phyloP scores from a whole-genome alignment of 345 rosid genomes.

The Eucalyptus caleyi region DNA sequence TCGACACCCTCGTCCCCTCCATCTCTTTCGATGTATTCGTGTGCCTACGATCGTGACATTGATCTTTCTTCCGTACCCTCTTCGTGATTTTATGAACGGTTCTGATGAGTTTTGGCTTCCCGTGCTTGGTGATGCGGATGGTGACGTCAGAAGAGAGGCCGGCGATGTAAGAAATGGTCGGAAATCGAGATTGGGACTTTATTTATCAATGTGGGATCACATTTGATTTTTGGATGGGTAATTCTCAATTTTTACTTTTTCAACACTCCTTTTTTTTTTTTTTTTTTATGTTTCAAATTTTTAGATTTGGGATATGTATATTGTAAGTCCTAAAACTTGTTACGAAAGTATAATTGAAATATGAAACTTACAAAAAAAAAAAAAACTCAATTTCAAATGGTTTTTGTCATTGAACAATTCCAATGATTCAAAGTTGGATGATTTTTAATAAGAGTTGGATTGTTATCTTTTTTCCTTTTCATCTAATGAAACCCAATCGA shows the following conservation, averaged over 20 bases:
- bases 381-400: no score
- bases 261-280: not conserved
- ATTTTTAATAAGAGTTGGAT: not conserved
- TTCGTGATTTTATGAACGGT: not conserved
- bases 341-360: rapidly evolving
- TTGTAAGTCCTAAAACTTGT: rapidly evolving
- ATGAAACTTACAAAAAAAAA: no score
- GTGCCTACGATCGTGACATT: not conserved
- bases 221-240: not conserved
- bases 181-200: not conserved
- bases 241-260: not conserved
- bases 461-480: not conserved
- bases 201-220: not conserved
- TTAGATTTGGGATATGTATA: rapidly evolving
- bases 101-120: not conserved
- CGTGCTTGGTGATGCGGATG: rapidly evolving
- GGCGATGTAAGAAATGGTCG: not conserved
- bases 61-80: not conserved
- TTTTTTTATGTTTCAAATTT: not conserved
- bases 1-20: not conserved
- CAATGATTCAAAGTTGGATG: not conserved
- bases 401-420: not conserved
- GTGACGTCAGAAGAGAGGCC: not conserved
- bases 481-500: not conserved
- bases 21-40: not conserved